Evolutionary conservation across 768 basidiomycete genomes (phyloP).

Genomic region (Tylopilus vinaceipallidus): DNA sequence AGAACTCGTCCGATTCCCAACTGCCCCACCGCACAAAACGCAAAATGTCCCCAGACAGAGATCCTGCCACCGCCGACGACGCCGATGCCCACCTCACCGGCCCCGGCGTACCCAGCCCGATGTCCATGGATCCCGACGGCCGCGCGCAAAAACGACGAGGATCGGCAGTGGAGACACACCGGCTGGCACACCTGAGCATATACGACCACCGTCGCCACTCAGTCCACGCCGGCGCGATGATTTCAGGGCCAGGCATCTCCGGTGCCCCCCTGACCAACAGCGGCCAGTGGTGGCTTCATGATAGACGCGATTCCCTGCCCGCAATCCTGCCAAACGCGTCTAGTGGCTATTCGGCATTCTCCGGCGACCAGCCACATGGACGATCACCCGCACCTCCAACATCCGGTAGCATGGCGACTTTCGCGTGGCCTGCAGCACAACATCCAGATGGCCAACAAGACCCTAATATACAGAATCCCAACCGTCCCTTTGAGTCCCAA

Average conservation of each 20-base stretch:
- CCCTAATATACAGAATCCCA: slow-evolving; percentile 39
- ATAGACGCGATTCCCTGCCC: slow-evolving; percentile 73
- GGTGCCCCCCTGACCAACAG: slow-evolving; percentile 18
- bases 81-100: slow-evolving; percentile 66
- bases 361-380: slow-evolving; percentile 63
- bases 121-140: slow-evolving; percentile 56
- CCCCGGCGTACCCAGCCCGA: slow-evolving; percentile 61
- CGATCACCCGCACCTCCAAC: slow-evolving; percentile 55
- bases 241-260: slow-evolving; percentile 28
- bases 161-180: slow-evolving; percentile 76
- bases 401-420: slow-evolving; percentile 62
- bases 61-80: slow-evolving; percentile 54
- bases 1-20: slow-evolving; percentile 40
- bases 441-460: slow-evolving; percentile 46
- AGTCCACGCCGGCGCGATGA: slow-evolving; percentile 56
- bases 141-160: slow-evolving; percentile 82
- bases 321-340: slow-evolving; percentile 67
- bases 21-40: slow-evolving; percentile 69
- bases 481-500: slow-evolving; percentile 50
- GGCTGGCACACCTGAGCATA: slow-evolving; percentile 71
- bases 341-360: slow-evolving; percentile 52
- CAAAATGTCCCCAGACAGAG: slow-evolving; percentile 76
- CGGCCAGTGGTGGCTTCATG: slow-evolving; percentile 57
- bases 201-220: slow-evolving; percentile 75
- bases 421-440: slow-evolving; percentile 66